Evolutionary conservation across 768 basidiomycete genomes (phyloP).

Genomic region (Tricholoma bakamatsutake): DNA sequence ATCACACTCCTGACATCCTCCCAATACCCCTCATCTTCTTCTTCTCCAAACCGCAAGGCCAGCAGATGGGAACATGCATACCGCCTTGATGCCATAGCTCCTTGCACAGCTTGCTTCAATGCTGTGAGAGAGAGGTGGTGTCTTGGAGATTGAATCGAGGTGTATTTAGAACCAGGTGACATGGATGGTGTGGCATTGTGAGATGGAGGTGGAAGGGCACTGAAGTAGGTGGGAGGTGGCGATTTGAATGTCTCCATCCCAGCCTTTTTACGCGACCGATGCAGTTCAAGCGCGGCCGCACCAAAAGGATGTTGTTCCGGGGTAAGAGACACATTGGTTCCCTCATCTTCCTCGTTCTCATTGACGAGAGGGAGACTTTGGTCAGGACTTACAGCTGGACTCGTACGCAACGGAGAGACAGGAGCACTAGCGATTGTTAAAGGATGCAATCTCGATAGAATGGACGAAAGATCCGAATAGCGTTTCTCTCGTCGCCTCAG

Average conservation of each 20-base stretch:
- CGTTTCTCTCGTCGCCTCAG: constrained; percentile 45
- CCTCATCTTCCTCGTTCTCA: constrained; percentile 11
- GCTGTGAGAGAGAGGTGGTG: constrained; percentile 67
- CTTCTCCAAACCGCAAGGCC: constrained; percentile 66
- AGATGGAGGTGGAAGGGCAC: constrained; percentile 19
- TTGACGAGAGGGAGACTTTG: constrained; percentile 13
- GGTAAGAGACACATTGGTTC: constrained; percentile 12
- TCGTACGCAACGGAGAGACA: constrained; percentile 13
- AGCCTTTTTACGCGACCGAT: constrained; percentile 42
- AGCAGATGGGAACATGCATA: constrained; percentile 78
- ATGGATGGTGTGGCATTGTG: constrained; percentile 26
- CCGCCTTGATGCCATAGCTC: constrained; percentile 65
- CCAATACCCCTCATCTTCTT: constrained; percentile 77
- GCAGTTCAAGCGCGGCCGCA: constrained; percentile 54
- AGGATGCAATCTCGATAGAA: constrained; percentile 29
- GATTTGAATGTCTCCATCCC: constrained; percentile 47
- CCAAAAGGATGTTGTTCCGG: constrained; percentile 42
- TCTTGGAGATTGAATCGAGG: constrained; percentile 50
- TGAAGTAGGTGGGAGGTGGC: constrained; percentile 27
- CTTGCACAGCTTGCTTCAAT: constrained; percentile 53
- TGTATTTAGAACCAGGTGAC: constrained; percentile 54
- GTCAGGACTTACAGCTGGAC: constrained; percentile 6
- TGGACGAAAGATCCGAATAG: constrained; percentile 45
- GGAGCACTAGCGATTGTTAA: constrained; percentile 36
- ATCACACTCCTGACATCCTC: constrained; percentile 78